These are phyloP conservation scores for Zymoseptoria brevis DNA, from an alignment of 2,329 filamentous ascomycete species.

Conservation along the genomic window DNA sequence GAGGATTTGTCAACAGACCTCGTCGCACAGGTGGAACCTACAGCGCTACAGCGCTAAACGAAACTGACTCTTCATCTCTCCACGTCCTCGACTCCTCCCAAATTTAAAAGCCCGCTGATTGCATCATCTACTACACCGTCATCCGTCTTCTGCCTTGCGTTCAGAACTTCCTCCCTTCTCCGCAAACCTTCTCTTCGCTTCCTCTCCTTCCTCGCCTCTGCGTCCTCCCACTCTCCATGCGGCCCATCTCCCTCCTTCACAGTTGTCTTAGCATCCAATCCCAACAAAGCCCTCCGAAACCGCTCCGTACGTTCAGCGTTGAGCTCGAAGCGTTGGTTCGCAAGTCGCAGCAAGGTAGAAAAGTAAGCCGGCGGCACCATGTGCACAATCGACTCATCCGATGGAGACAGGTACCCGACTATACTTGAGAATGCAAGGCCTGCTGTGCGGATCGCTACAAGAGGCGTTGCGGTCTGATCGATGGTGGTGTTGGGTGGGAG, in stretches of 20 bases:
- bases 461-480: conserved; percentile 45
- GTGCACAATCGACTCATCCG: conserved; percentile 38
- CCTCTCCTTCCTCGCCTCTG: conserved; percentile 31
- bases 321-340: conserved; percentile 65
- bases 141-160: background rate
- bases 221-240: conserved; percentile 32
- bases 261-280: conserved; percentile 22
- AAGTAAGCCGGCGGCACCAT: conserved; percentile 63
- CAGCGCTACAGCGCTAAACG: too few relatives aligned
- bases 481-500: background rate
- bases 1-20: too few relatives aligned
- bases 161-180: conserved; percentile 23
- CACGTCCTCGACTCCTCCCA: too few relatives aligned
- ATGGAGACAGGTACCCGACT: conserved; percentile 49
- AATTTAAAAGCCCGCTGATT: too few relatives aligned
- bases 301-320: conserved; percentile 61
- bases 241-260: conserved; percentile 28
- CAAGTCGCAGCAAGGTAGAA: conserved; percentile 56
- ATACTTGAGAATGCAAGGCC: conserved; percentile 76
- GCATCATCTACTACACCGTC: background rate
- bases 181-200: conserved; percentile 42
- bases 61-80: too few relatives aligned
- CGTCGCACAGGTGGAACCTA: too few relatives aligned
- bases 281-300: conserved; percentile 49
- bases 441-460: conserved; percentile 79